These are phyloP conservation scores for rapeseed (Brassica napus) DNA, from an alignment of 345 rosid genomes.

Conservation along the genomic window DNA sequence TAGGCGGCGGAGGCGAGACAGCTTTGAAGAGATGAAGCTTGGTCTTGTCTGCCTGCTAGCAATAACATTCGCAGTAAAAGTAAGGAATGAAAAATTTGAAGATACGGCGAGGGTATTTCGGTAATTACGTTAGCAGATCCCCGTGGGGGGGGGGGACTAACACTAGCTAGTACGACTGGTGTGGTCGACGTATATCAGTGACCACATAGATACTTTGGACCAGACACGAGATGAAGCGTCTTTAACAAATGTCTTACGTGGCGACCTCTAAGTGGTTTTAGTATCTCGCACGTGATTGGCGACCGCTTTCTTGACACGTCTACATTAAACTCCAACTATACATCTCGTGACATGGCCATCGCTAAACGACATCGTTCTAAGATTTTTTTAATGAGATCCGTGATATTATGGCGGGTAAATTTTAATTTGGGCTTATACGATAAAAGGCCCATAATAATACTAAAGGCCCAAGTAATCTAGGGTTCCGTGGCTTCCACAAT, in stretches of 20 bases:
- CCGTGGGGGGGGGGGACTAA: not conserved
- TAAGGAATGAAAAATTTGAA: conserved; percentile 15
- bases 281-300: conserved; percentile 20
- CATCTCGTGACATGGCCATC: not conserved
- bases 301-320: conserved; percentile 30
- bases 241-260: conserved; percentile 16
- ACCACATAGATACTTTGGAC: conserved; percentile 27
- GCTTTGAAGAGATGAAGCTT: not conserved
- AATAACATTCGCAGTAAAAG: not conserved
- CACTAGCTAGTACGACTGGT: conserved; percentile 8
- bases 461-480: conserved; percentile 29
- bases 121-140: not conserved
- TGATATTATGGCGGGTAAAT: not conserved
- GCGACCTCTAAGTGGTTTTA: not conserved
- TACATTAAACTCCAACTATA: not conserved
- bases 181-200: conserved; percentile 2
- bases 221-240: conserved; percentile 15
- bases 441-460: not conserved
- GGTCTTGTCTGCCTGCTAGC: not conserved
- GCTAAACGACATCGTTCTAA: not conserved
- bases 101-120: conserved; percentile 31
- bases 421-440: not conserved
- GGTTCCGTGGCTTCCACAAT: conserved; percentile 16
- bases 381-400: not conserved
- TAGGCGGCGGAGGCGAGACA: conserved; percentile 8